A percentile compares a stretch with the other conserved stretches of the same genome.
Evolutionary conservation across 164 flowering plant genomes (phyloP).

Genomic region (Echeveria elegans): DNA sequence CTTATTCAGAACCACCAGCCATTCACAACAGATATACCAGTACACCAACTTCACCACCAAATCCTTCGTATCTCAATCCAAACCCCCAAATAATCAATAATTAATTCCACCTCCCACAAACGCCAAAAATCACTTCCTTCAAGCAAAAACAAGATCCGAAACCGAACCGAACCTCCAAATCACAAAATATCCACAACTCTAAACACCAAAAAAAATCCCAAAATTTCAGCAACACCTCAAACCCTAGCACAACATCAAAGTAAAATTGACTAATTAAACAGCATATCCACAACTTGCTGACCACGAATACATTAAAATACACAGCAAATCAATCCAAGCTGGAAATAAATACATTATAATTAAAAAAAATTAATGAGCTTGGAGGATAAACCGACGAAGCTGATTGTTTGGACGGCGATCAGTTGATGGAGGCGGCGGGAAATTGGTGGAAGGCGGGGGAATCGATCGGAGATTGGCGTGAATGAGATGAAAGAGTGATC

Average conservation of each 20-base stretch:
- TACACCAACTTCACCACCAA: conserved; percentile 5
- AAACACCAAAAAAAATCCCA: background rate
- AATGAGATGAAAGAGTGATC: background rate
- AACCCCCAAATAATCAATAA: background rate
- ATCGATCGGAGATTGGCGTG: background rate
- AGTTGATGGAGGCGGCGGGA: background rate
- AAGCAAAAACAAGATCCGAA: background rate
- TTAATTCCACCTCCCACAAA: background rate
- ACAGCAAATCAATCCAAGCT: background rate
- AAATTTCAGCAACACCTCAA: background rate
- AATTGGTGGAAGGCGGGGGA: background rate
- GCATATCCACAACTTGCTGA: background rate
- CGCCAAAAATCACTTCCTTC: background rate
- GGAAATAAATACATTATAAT: background rate
- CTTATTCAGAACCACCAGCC: conserved; percentile 5
- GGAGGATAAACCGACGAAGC: background rate
- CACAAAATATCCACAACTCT: background rate
- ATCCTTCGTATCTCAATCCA: background rate
- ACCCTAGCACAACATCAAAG: background rate
- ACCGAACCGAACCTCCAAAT: background rate
- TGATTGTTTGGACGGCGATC: background rate
- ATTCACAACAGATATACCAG: conserved; percentile 2
- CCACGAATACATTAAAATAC: conserved; percentile 1
- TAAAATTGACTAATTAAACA: background rate
- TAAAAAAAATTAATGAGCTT: background rate